Percentiles rank a stretch among this genome's conserved stretches.
phyloP scores from a whole-genome alignment of 2,329 filamentous ascomycete genomes.

The Cladosporium sp. region DNA sequence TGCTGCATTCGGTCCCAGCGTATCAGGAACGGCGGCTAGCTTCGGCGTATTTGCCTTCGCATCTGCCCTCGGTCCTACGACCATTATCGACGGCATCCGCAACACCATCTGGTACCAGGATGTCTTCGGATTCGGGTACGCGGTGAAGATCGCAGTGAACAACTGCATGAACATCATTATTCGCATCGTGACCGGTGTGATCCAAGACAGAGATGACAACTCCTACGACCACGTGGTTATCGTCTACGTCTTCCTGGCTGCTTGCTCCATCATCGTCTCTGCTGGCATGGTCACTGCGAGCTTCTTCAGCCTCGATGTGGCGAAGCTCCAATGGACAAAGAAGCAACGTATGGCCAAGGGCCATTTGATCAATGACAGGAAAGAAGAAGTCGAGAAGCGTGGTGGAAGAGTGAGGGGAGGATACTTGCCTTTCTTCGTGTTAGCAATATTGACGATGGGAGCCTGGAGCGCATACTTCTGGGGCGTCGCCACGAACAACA shows the following conservation, averaged over 20 bases:
- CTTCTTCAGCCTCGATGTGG: conserved; percentile 41
- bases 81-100: conserved; percentile 58
- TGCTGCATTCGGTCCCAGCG: conserved; percentile 48
- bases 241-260: conserved; percentile 53
- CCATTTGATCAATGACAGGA: conserved; percentile 41
- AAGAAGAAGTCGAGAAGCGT: conserved; percentile 39
- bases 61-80: conserved; percentile 51
- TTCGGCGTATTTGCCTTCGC: conserved; percentile 59
- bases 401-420: conserved; percentile 35
- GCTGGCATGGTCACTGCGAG: conserved; percentile 38
- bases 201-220: conserved; percentile 56
- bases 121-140: conserved; percentile 58
- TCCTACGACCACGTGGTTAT: conserved; percentile 54
- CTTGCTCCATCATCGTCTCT: conserved; percentile 46
- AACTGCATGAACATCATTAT: conserved; percentile 61
- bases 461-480: conserved; percentile 57
- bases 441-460: conserved; percentile 49
- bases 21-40: conserved; percentile 52
- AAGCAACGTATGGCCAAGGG: conserved; percentile 49
- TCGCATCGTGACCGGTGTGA: conserved; percentile 52
- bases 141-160: conserved; percentile 59
- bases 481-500: conserved; percentile 54
- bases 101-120: conserved; percentile 58
- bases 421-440: conserved; percentile 39
- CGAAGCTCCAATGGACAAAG: conserved; percentile 55